phyloP scores from a whole-genome alignment of 164 flowering plant genomes.

The Liquidambar formosana region DNA sequence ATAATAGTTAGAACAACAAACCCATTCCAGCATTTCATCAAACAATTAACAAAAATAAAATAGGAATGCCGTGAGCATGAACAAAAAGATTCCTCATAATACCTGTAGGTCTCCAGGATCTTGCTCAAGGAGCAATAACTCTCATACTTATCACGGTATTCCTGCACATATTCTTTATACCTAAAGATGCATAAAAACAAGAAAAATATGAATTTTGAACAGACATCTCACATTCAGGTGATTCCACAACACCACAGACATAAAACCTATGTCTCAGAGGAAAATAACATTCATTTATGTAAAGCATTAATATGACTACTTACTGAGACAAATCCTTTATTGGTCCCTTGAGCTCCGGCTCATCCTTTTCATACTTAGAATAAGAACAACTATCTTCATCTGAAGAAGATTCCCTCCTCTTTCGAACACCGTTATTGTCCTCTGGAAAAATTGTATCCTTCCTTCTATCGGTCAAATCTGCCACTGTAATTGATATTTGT shows the following conservation, averaged over 20 bases:
- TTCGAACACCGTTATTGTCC: conserved; percentile 29
- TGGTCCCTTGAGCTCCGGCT: conserved; percentile 84
- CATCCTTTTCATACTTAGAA: conserved; percentile 82
- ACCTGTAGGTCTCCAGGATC: conserved; percentile 75
- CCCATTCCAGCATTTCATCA: not conserved
- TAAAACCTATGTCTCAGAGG: not conserved
- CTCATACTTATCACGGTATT: conserved; percentile 76
- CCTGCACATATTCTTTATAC: conserved; percentile 85
- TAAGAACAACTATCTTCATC: conserved; percentile 67
- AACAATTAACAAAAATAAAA: conserved; percentile 1
- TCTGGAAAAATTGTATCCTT: conserved; percentile 35
- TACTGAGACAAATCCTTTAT: conserved; percentile 76
- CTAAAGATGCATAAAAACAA: conserved; percentile 36
- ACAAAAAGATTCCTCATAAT: conserved; percentile 5
- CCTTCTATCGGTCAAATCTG: conserved; percentile 36
- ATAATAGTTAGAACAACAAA: not conserved
- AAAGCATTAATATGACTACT: conserved; percentile 28
- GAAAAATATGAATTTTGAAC: not conserved
- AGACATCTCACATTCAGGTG: conserved; percentile 1
- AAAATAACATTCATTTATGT: not conserved
- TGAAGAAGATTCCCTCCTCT: conserved; percentile 63
- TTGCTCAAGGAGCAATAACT: conserved; percentile 66
- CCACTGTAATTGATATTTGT: conserved; percentile 33
- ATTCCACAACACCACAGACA: not conserved
- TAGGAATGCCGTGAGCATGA: not conserved